Evolutionary conservation across 2,329 filamentous ascomycete genomes (phyloP), one percentile per base, ranked within the genome.

Genomic region (Colletotrichum lindemuthianum): DNA sequence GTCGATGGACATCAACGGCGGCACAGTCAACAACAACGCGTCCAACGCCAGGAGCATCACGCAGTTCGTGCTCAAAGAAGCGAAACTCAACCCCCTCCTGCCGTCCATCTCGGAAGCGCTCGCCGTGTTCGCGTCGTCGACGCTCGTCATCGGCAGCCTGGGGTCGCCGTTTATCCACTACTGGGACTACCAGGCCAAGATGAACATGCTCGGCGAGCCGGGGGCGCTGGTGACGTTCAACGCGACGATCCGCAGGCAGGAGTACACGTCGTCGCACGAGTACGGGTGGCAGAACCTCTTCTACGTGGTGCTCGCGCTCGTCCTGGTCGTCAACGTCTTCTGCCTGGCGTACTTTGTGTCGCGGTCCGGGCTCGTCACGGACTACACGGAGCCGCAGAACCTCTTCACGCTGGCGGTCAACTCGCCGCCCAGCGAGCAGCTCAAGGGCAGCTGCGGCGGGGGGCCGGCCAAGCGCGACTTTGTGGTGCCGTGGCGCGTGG

Each of bases 321-420:
- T 91, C 2, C 91, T 93, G 70, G 67, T 86, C 32, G 86, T 91
- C 70, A 93, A 92, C 72, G 64, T 89, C 33, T 78, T 89, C 43
- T 91, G 90, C 60, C 77, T 92, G 0, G 71, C 79, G 2, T 93
- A 92, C 75, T 73, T 90, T 54, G 72, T 85, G 50, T 80, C 84
- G 67, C 72, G 79, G 6, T 79, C 79, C 0, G 86, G 86, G 1
- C 83, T 92, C 24, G 86, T 95, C 8, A 93, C 90, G 1, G 92
- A 95, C 77, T 93, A 91, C 72, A 91, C 88, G 0, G 91, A 95
- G 70, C 90, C 91, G 1, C 87, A 90, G 58, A 93, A 93, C 72
- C 78, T 93, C 2, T 93, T 94, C 70, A 81, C 88, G 0, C 76
- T 93, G 0, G 89, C 90, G 2, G 81, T 94, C 56, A 93, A 93